A percentile compares a stretch with the other conserved stretches of the same genome.
Evolutionary conservation across 305 asterid genomes (phyloP).

Genomic region (Ilex paraguariensis): DNA sequence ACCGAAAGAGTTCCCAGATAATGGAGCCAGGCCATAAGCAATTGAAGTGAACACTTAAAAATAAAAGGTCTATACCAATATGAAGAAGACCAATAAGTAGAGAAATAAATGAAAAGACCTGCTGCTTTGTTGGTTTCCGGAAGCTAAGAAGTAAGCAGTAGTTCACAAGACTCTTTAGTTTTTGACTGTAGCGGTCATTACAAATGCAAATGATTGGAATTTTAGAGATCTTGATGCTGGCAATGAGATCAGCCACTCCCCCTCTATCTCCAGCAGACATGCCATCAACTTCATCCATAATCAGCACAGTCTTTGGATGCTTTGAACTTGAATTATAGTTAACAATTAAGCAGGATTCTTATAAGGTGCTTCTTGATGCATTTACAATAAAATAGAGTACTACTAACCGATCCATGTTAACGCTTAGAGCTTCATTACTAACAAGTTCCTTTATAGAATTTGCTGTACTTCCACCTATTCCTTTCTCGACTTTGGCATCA

Average conservation of each 20-base stretch:
- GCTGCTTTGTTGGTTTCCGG: conserved; percentile 97
- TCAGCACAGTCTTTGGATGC: conserved; percentile 74
- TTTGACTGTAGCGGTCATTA: conserved; percentile 97
- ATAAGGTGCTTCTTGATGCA: conserved; percentile 13
- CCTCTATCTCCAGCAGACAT: conserved; percentile 99
- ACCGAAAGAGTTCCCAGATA: too few relatives aligned
- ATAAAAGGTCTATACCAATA: too few relatives aligned
- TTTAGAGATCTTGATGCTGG: conserved; percentile 88
- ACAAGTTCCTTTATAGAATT: conserved; percentile 89
- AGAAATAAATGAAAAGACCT: conserved; percentile 40
- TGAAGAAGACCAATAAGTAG: background rate
- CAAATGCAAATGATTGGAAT: conserved; percentile 96
- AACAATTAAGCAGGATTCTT: conserved; percentile 6
- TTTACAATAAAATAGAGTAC: conserved; percentile 2
- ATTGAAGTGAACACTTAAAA: too few relatives aligned
- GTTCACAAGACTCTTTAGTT: conserved; percentile 93
- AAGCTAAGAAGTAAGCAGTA: conserved; percentile 80
- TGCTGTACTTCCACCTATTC: conserved; percentile 93
- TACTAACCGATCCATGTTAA: conserved; percentile 61
- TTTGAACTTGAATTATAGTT: conserved; percentile 51
- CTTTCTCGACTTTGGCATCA: conserved; percentile 80
- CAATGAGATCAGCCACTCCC: conserved; percentile 96
- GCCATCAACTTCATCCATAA: conserved; percentile 99
- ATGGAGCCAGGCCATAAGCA: too few relatives aligned
- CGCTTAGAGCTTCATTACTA: conserved; percentile 69